These are phyloP conservation scores for Mycena kentingensis DNA, from an alignment of 768 basidiomycete species.

Conservation along the genomic window DNA sequence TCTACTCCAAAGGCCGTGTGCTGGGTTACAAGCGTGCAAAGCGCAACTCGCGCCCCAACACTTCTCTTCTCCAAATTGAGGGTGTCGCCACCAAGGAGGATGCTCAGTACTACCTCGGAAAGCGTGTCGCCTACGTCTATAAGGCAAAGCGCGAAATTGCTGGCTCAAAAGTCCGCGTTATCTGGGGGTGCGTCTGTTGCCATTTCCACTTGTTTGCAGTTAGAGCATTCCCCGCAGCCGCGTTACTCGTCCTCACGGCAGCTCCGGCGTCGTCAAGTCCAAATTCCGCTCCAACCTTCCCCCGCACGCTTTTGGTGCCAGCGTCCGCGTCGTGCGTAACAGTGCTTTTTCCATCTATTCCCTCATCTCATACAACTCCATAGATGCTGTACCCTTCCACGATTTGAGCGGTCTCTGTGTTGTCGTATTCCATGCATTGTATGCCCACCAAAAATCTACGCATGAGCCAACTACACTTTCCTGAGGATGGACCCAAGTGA, in stretches of 20 bases:
- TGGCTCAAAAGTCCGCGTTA: constrained; percentile 95
- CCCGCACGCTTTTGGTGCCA: constrained; percentile 90
- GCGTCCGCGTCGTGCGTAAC: constrained; percentile 80
- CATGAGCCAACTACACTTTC: constrained; percentile 10
- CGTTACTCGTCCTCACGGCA: constrained; percentile 91
- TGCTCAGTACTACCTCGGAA: constrained; percentile 97
- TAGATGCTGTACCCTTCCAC: constrained; percentile 94
- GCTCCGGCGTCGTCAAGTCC: constrained; percentile 93
- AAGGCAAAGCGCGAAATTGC: constrained; percentile 92
- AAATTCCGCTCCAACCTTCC: constrained; percentile 97
- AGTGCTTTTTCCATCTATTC: neutral
- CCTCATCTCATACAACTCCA: neutral
- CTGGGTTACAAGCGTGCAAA: constrained; percentile 98
- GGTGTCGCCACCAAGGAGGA: constrained; percentile 92
- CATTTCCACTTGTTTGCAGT: neutral
- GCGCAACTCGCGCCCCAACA: constrained; percentile 94
- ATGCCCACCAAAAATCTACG: constrained; percentile 38
- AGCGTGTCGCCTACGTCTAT: constrained; percentile 99
- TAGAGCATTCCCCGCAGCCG: constrained; percentile 55
- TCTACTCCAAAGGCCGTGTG: constrained; percentile 95
- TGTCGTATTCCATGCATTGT: constrained; percentile 42
- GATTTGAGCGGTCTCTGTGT: constrained; percentile 55
- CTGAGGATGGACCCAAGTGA: too few species aligned
- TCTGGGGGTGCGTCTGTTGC: constrained; percentile 81
- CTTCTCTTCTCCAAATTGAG: constrained; percentile 95